A percentile compares a stretch with the other conserved stretches of the same genome.
Evolutionary conservation across 129 eudicot species (phyloP).

Genomic region (Dittrichia graveolens): DNA sequence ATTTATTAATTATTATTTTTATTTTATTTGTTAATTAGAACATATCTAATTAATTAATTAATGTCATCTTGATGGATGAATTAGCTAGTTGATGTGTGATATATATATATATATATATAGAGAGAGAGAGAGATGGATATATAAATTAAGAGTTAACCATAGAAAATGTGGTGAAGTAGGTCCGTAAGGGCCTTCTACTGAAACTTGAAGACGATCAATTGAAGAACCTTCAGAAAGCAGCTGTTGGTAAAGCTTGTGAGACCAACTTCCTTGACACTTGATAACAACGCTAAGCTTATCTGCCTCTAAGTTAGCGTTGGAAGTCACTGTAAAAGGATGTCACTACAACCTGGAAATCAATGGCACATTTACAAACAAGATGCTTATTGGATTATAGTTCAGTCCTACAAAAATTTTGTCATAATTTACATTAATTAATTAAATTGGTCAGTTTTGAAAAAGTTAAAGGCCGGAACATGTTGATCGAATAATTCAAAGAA

Average conservation of each 20-base stretch:
- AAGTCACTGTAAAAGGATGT: constrained; percentile 74
- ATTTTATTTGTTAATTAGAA: no score
- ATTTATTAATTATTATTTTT: no score
- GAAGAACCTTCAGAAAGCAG: constrained; percentile 48
- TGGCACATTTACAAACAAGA: constrained; percentile 60
- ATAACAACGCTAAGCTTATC: constrained; percentile 56
- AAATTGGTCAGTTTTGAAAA: no score
- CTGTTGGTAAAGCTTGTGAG: constrained; percentile 47
- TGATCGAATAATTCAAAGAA: no score
- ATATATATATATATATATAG: no score
- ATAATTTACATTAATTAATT: background rate
- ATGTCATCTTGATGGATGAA: no score
- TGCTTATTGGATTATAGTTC: constrained; percentile 58
- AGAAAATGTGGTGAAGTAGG: constrained; percentile 59
- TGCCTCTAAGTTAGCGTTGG: constrained; percentile 55
- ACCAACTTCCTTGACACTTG: constrained; percentile 66
- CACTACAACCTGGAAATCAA: constrained; percentile 64
- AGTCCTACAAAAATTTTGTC: constrained; percentile 37
- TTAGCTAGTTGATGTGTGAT: no score
- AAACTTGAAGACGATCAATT: constrained; percentile 47
- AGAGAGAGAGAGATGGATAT: no score
- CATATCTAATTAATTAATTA: no score
- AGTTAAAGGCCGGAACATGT: no score
- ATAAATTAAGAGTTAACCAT: constrained; percentile 37
- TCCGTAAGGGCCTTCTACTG: constrained; percentile 80